phyloP scores from a whole-genome alignment of 2,329 filamentous ascomycete species.

The Dactylellina drechsleri region DNA sequence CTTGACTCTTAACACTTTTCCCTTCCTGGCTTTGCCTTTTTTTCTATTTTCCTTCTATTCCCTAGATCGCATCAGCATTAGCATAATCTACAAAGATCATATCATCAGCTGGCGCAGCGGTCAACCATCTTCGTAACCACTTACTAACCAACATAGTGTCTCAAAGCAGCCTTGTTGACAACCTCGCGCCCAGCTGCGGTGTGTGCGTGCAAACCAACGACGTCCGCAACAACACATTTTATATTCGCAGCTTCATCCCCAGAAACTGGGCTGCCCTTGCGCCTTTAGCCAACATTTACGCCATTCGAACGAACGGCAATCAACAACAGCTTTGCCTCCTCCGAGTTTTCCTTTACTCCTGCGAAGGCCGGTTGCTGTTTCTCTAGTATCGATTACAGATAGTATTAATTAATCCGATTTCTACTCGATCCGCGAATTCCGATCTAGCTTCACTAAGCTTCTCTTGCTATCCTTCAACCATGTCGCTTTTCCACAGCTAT shows the following conservation, averaged over 20 bases:
- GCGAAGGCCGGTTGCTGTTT: too few relatives aligned
- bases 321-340: too few relatives aligned
- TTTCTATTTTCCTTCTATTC: neutral
- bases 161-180: neutral
- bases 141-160: constrained; percentile 1
- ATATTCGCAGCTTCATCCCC: neutral
- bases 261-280: neutral
- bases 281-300: too few relatives aligned
- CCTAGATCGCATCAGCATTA: too few relatives aligned
- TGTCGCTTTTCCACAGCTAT: constrained; percentile 48
- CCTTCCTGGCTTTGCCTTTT: neutral
- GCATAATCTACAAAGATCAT: too few relatives aligned
- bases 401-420: too few relatives aligned
- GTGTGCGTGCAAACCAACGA: neutral
- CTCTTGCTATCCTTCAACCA: neutral
- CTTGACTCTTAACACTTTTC: neutral
- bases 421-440: too few relatives aligned
- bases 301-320: too few relatives aligned
- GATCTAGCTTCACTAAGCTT: too few relatives aligned
- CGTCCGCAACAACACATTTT: neutral
- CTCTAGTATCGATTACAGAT: too few relatives aligned
- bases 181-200: neutral
- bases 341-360: too few relatives aligned
- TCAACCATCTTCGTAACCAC: neutral
- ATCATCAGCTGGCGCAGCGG: too few relatives aligned